These are phyloP conservation scores for Puccinia coronata DNA, from an alignment of 1,284 basidiomycete genomes.

Conservation along the genomic window DNA sequence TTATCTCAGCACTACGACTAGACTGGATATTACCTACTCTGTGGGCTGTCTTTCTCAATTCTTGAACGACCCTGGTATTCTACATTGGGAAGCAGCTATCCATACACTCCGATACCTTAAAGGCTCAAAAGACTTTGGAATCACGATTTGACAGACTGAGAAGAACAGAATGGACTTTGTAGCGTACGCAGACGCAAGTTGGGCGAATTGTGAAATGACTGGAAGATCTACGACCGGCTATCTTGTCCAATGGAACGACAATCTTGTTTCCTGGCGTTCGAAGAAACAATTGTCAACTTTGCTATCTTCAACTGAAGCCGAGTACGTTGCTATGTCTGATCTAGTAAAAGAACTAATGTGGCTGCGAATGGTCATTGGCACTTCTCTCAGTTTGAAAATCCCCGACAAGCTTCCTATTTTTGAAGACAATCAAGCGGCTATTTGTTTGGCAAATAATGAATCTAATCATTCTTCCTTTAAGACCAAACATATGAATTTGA, in stretches of 20 bases:
- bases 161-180: background rate
- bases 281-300: conserved; percentile 60
- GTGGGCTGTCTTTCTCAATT: conserved; percentile 8
- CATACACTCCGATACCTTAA: background rate
- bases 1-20: background rate
- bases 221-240: conserved; percentile 60
- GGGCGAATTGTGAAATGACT: conserved; percentile 58
- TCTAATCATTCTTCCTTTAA: conserved; percentile 48
- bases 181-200: no score
- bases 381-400: conserved; percentile 51
- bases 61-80: background rate
- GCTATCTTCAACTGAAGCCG: conserved; percentile 55
- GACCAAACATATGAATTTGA: conserved; percentile 58
- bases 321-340: background rate
- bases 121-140: no score
- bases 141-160: background rate
- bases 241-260: conserved; percentile 57
- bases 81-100: background rate
- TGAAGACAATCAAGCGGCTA: conserved; percentile 56
- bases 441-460: conserved; percentile 53
- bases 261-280: conserved; percentile 60
- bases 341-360: conserved; percentile 60
- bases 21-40: conserved; percentile 12
- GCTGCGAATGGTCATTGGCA: conserved; percentile 56
- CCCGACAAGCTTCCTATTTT: conserved; percentile 49